These are phyloP conservation scores for Inonotus obliquus DNA, from an alignment of 1,284 basidiomycete species.

Conservation along the genomic window DNA sequence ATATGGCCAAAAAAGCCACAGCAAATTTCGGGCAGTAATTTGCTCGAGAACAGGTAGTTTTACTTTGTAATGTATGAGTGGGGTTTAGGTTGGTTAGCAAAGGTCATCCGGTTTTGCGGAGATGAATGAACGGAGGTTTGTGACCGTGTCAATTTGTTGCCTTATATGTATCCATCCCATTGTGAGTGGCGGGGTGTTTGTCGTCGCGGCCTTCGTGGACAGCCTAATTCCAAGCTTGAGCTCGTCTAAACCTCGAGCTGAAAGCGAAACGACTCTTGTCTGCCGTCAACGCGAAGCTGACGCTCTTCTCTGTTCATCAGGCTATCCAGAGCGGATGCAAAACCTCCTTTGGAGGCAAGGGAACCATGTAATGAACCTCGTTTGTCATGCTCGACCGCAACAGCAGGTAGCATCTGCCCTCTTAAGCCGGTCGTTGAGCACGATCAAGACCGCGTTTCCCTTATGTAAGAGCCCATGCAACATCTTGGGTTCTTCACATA, in stretches of 20 bases:
- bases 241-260: background rate
- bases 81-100: background rate
- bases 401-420: background rate
- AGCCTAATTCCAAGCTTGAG: background rate
- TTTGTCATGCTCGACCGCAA: conserved; percentile 1
- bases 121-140: background rate
- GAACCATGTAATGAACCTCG: conserved; percentile 17
- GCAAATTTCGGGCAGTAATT: background rate
- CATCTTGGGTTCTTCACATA: background rate
- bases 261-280: background rate
- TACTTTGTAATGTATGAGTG: background rate
- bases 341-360: background rate
- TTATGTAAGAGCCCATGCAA: conserved; percentile 21
- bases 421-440: conserved; percentile 20
- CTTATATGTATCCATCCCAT: background rate
- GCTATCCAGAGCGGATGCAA: conserved; percentile 11
- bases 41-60: background rate
- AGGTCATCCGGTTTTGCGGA: background rate
- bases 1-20: background rate
- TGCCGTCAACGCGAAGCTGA: background rate
- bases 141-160: background rate
- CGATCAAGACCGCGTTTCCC: conserved; percentile 21
- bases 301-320: background rate
- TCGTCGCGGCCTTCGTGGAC: background rate
- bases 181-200: background rate